Percentiles rank a stretch among this genome's conserved stretches.
Conservation (phyloP, 2,329 filamentous ascomycete genomes). For the Akanthomyces lecanii region DNA sequence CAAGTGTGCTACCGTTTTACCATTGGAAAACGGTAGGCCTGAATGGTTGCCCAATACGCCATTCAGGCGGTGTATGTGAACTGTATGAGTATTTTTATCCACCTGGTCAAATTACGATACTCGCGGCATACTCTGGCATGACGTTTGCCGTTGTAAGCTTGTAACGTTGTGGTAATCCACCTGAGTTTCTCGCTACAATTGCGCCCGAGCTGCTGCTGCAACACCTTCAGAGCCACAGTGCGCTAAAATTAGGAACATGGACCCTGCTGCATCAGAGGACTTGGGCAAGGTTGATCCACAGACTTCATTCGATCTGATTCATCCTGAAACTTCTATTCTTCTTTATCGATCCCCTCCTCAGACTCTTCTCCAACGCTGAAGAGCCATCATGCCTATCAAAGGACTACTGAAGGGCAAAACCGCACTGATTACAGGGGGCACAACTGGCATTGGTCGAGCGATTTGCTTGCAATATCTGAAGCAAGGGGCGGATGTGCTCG, state of each 20-base stretch:
- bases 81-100: background rate
- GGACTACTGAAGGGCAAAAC: constrained; percentile 67
- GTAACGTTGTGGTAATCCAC: background rate
- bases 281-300: background rate
- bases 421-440: constrained; percentile 81
- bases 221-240: background rate
- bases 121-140: no score
- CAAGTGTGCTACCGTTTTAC: background rate
- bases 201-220: background rate
- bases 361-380: no score
- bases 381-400: constrained; percentile 38
- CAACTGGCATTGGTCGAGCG: constrained; percentile 81
- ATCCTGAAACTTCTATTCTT: background rate
- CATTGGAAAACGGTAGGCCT: background rate
- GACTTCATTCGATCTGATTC: background rate
- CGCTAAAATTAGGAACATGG: background rate
- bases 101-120: no score
- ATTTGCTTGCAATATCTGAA: constrained; percentile 75
- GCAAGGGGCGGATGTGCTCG: constrained; percentile 72
- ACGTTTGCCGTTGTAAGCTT: background rate
- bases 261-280: background rate
- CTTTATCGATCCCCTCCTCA: background rate
- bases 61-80: no score
- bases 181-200: background rate
- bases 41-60: background rate